phyloP scores from a whole-genome alignment of 495 filamentous ascomycete species.

The Penicillium coffeae region DNA sequence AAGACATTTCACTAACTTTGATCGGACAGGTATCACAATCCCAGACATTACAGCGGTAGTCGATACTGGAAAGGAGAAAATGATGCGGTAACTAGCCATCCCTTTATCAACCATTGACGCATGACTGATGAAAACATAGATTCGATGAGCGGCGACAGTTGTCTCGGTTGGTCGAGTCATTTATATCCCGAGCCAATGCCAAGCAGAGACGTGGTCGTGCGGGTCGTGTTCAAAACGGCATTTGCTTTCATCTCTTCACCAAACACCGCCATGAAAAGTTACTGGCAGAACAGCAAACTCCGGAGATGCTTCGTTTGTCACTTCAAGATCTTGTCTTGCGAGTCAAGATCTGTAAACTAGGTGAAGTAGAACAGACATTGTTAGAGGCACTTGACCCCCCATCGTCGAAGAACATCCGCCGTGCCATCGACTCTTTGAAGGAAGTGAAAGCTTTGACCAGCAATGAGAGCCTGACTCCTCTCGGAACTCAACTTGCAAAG shows the following conservation, averaged over 20 bases:
- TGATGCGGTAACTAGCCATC: conserved; percentile 58
- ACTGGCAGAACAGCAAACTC: conserved; percentile 87
- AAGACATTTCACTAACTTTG: background rate
- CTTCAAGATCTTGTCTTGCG: conserved; percentile 90
- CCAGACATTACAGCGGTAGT: conserved; percentile 95
- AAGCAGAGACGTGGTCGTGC: conserved; percentile 92
- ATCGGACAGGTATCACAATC: conserved; percentile 78
- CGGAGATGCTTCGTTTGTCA: conserved; percentile 90
- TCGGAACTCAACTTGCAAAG: conserved; percentile 81
- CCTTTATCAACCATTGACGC: background rate
- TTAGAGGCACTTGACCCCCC: conserved; percentile 89
- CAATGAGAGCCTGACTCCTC: conserved; percentile 75
- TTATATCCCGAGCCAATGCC: conserved; percentile 90
- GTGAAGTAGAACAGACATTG: conserved; percentile 83
- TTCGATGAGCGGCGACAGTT: conserved; percentile 92
- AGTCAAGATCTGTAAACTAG: conserved; percentile 96
- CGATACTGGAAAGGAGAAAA: conserved; percentile 91
- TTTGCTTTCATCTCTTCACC: conserved; percentile 95
- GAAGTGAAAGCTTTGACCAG: conserved; percentile 87
- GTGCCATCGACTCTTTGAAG: conserved; percentile 86
- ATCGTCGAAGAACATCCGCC: conserved; percentile 81
- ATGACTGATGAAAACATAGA: conserved; percentile 16
- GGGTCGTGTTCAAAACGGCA: conserved; percentile 88
- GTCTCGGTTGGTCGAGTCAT: conserved; percentile 83
- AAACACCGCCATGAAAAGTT: conserved; percentile 73